Conservation (phyloP, 352 stramenopile species). For the Phytophthora colocasiae region DNA sequence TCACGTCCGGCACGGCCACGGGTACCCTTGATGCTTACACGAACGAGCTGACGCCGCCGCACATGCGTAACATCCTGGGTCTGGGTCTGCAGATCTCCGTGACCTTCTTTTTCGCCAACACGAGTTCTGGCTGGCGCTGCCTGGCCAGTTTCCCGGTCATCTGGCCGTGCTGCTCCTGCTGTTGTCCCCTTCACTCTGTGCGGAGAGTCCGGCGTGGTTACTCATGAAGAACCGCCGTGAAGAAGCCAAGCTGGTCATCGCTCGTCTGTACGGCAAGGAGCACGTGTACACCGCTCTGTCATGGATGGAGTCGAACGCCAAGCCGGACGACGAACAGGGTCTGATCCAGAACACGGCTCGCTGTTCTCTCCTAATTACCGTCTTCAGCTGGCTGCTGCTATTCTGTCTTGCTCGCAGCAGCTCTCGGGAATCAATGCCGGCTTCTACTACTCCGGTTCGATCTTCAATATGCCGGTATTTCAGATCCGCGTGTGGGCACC, state of each 20-base stretch:
- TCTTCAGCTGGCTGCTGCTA: conserved; percentile 44
- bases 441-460: conserved; percentile 22
- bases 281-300: conserved; percentile 34
- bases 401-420: conserved; percentile 48
- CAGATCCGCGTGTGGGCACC: conserved; percentile 17
- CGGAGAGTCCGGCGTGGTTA: conserved; percentile 47
- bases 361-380: conserved; percentile 34
- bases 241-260: conserved; percentile 26
- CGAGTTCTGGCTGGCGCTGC: conserved; percentile 17
- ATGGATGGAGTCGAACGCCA: conserved; percentile 29
- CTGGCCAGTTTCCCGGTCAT: conserved; percentile 42
- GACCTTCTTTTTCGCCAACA: conserved; percentile 30
- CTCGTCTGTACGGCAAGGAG: conserved; percentile 32
- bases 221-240: conserved; percentile 7
- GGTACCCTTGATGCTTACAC: conserved; percentile 20
- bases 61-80: conserved; percentile 36
- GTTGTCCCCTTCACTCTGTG: conserved; percentile 44
- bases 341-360: conserved; percentile 12
- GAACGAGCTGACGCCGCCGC: conserved; percentile 19
- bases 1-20: conserved; percentile 18
- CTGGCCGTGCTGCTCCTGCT: conserved; percentile 43
- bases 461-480: conserved; percentile 25
- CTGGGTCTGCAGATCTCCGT: conserved; percentile 33
- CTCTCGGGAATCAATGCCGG: conserved; percentile 59
- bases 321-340: conserved; percentile 23